Percentiles rank a stretch among this genome's conserved stretches.
phyloP scores from a whole-genome alignment of 2,329 filamentous ascomycete species.

The Cryphonectria nitschkei region DNA sequence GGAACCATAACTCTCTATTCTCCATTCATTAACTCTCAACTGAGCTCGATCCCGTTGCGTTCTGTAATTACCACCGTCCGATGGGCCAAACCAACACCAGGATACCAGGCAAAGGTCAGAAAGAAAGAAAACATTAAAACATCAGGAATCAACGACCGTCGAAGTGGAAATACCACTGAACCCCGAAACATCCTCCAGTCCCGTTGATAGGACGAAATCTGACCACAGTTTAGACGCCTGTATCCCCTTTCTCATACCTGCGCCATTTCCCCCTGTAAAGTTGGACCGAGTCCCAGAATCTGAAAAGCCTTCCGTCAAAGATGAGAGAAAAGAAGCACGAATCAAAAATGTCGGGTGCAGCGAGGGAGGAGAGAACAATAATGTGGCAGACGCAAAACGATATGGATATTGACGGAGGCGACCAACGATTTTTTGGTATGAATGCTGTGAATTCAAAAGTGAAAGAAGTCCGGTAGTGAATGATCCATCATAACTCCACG shows the following conservation, averaged over 20 bases:
- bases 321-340: background rate
- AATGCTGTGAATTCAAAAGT: background rate
- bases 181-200: background rate
- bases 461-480: background rate
- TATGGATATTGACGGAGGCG: constrained; percentile 3
- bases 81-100: background rate
- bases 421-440: background rate
- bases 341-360: background rate
- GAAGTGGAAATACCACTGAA: background rate
- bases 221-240: constrained; percentile 2
- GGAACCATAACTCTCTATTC: background rate
- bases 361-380: background rate
- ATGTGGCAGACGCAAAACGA: background rate
- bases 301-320: background rate
- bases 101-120: background rate
- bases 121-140: background rate
- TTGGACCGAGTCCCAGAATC: background rate
- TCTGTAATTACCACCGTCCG: background rate
- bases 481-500: constrained; percentile 8
- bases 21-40: background rate
- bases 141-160: background rate
- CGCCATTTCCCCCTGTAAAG: background rate
- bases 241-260: constrained; percentile 3
- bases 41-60: background rate
- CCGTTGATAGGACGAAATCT: background rate